A percentile compares a stretch with the other conserved stretches of the same genome.
phyloP scores from a whole-genome alignment of 805 yeast genomes.

The Yarrowia yakushimensis region DNA sequence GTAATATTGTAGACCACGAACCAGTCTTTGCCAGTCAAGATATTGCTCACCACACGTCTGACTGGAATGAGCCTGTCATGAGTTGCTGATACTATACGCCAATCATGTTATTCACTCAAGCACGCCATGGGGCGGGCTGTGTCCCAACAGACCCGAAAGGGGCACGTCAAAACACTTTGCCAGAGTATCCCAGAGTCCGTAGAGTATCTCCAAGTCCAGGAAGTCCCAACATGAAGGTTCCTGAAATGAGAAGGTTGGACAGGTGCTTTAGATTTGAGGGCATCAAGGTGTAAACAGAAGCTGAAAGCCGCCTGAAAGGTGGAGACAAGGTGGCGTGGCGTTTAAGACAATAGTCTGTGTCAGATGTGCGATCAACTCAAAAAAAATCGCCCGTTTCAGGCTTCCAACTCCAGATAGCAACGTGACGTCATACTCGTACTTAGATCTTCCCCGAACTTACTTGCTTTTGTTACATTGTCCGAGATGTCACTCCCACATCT shows the following conservation, averaged over 20 bases:
- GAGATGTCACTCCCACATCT: neutral
- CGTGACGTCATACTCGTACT: constrained; percentile 6
- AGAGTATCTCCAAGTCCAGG: constrained; percentile 13
- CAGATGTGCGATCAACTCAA: neutral
- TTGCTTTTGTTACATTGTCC: constrained; percentile 8
- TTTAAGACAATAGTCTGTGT: neutral
- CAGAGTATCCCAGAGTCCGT: neutral
- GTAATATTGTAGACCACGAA: too few species aligned
- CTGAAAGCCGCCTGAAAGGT: neutral
- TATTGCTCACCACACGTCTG: neutral
- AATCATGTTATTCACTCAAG: neutral
- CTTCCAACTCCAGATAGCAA: too few species aligned
- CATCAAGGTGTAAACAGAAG: neutral
- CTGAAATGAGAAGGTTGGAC: neutral
- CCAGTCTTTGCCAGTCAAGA: too few species aligned
- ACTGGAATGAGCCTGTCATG: neutral
- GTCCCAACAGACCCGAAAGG: neutral
- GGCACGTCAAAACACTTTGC: neutral
- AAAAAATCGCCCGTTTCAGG: neutral
- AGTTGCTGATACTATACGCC: neutral
- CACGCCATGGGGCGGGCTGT: neutral
- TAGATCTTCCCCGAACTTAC: constrained; percentile 1
- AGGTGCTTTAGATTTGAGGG: constrained; percentile 6
- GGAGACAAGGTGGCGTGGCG: neutral
- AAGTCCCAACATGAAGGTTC: constrained; percentile 7